A percentile compares a stretch with the other conserved stretches of the same genome.
phyloP scores from a whole-genome alignment of 73 alveolate genomes.

The Tetrahymena thermophila region DNA sequence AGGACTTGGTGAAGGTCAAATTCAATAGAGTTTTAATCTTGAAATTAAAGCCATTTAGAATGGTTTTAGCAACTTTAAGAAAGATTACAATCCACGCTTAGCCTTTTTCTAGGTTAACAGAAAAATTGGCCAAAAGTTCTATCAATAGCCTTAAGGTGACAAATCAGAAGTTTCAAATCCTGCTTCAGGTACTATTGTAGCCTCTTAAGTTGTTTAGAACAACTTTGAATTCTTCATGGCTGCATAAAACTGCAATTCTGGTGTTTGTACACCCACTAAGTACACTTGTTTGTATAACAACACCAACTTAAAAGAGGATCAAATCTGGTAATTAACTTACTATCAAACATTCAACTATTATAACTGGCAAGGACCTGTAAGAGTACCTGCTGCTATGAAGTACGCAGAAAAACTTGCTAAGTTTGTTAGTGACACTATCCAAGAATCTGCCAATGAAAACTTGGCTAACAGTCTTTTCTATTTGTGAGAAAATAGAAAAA shows the following conservation, averaged over 20 bases:
- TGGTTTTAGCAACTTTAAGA: background rate
- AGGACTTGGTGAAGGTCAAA: slow-evolving; percentile 16
- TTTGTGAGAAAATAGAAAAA: background rate
- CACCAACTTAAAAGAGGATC: slow-evolving; percentile 31
- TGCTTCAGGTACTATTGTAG: slow-evolving; percentile 73
- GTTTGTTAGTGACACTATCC: slow-evolving; percentile 53
- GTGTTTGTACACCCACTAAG: slow-evolving; percentile 76
- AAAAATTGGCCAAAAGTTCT: slow-evolving; percentile 55
- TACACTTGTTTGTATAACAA: slow-evolving; percentile 72
- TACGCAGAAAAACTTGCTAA: slow-evolving; percentile 67
- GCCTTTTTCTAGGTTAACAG: slow-evolving; percentile 56
- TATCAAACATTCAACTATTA: slow-evolving; percentile 74
- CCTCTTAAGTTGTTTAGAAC: slow-evolving; percentile 48
- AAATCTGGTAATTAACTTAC: slow-evolving; percentile 63
- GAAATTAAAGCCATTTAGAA: background rate
- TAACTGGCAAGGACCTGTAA: slow-evolving; percentile 75
- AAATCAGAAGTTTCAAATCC: slow-evolving; percentile 47
- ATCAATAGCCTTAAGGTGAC: slow-evolving; percentile 14
- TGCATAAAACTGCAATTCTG: slow-evolving; percentile 56
- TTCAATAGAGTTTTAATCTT: background rate
- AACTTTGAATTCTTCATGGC: slow-evolving; percentile 70
- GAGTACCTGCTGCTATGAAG: slow-evolving; percentile 82
- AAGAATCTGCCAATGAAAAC: background rate
- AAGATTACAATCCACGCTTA: background rate
- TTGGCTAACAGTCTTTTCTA: background rate